A percentile compares a stretch with the other conserved stretches of the same genome.
phyloP scores from a whole-genome alignment of 345 rosid genomes.

The Eucalyptus curtisii region DNA sequence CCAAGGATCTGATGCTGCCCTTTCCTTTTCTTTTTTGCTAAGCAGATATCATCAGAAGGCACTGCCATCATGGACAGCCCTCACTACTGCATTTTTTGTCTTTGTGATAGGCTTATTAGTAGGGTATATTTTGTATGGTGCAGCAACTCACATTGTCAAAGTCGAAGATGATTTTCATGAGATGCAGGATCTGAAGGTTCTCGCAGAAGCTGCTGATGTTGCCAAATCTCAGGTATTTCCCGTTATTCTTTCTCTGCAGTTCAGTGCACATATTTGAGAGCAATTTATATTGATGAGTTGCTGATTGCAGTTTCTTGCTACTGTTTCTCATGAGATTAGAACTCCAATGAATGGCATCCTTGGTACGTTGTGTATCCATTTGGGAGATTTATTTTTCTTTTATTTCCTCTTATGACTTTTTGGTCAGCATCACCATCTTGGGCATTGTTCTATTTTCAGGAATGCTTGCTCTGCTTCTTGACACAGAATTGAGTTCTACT shows the following conservation, averaged over 20 bases:
- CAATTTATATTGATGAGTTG: neutral
- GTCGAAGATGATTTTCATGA: constrained; percentile 82
- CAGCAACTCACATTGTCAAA: constrained; percentile 71
- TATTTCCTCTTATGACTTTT: neutral
- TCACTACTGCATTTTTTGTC: constrained; percentile 59
- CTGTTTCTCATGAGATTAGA: constrained; percentile 96
- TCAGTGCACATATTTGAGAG: neutral
- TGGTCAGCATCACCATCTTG: neutral
- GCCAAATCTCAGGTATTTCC: constrained; percentile 78
- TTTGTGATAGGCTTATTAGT: constrained; percentile 68
- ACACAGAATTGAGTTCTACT: constrained; percentile 79
- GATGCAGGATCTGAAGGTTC: constrained; percentile 75
- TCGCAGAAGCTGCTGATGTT: constrained; percentile 97
- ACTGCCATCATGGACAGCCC: constrained; percentile 53
- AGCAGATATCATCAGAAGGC: constrained; percentile 87
- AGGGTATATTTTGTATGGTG: constrained; percentile 75
- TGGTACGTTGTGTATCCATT: constrained; percentile 28
- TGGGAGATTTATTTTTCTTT: neutral
- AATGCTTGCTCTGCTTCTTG: constrained; percentile 90
- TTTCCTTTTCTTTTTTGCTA: neutral
- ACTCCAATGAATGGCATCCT: constrained; percentile 99
- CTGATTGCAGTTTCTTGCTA: constrained; percentile 76
- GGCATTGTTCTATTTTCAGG: constrained; percentile 22
- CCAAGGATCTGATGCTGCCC: neutral
- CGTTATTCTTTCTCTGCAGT: neutral